Percentiles rank a stretch among this genome's conserved stretches.
These are phyloP conservation scores for Oryza meridionalis DNA, from an alignment of 176 grass and related monocot genomes.

Conservation along the genomic window DNA sequence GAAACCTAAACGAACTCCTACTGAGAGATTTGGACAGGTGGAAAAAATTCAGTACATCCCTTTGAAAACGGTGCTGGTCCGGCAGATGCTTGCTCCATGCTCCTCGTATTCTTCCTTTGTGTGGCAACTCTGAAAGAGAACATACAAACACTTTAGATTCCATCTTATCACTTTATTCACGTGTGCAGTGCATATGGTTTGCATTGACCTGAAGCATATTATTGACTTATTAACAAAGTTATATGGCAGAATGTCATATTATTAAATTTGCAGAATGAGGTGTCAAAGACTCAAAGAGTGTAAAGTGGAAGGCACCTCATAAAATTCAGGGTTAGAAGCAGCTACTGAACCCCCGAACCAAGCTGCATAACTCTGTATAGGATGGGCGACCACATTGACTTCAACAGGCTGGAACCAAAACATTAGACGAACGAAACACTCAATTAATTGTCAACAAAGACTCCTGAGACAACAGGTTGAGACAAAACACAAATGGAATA, in stretches of 20 bases:
- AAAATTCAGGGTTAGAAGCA: constrained; percentile 94
- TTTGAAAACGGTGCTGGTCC: constrained; percentile 97
- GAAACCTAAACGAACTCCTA: constrained; percentile 49
- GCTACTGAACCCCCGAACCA: constrained; percentile 99
- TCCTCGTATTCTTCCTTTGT: constrained; percentile 99
- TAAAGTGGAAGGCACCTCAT: constrained; percentile 51
- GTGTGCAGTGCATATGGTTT: background rate
- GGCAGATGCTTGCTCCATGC: constrained; percentile 92
- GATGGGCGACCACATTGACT: constrained; percentile 92
- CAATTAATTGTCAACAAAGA: constrained; percentile 5
- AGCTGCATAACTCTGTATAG: constrained; percentile 88
- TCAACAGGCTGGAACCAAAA: constrained; percentile 80
- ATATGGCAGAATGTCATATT: background rate
- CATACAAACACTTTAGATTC: constrained; percentile 26
- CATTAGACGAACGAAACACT: constrained; percentile 28
- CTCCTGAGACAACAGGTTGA: constrained; percentile 12
- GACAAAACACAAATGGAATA: background rate
- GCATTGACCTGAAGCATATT: constrained; percentile 6
- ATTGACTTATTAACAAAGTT: background rate
- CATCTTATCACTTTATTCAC: background rate
- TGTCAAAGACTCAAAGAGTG: constrained; percentile 11
- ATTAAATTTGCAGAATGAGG: constrained; percentile 7
- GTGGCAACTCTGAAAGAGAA: constrained; percentile 68
- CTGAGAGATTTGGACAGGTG: constrained; percentile 13
- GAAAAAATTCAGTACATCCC: constrained; percentile 85